Evolutionary conservation across 2,329 filamentous ascomycete genomes (phyloP), one percentile per base, ranked within the genome.

Genomic region (Aurifilum marmelostoma): DNA sequence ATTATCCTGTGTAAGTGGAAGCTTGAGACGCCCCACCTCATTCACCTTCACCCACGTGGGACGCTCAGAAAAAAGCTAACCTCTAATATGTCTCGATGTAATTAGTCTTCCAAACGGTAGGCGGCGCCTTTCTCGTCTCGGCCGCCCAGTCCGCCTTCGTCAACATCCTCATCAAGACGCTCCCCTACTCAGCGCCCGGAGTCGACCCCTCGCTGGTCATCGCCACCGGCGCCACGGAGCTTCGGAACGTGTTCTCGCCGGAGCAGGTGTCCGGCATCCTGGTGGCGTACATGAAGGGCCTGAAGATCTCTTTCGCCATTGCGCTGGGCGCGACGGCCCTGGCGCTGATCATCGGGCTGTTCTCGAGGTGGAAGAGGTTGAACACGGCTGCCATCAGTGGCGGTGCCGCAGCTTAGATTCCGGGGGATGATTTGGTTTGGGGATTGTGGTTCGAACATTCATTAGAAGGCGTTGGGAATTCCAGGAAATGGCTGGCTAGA

Each of bases 201-300:
- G 72, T 80, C 6, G 72, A 78, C 37, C 72, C 79, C 0, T 9
- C 62, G 0, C 52, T 65, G 1, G 77, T 83, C 1, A 64, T 81
- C 12, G 66, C 71, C 1, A 78, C 78, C 0, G 82, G 82, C 27
- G 80, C 81, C 12, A 89, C 87, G 0, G 82, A 86, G 66, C 76
- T 92, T 27, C 82, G 85, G 72, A 63, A 63, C 5, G 77, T 78
- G 2, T 85, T 91, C 60, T 74, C 81, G 0, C 66, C 76, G 0
- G 74, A 84, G 34, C 81, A 80, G 68, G 76, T 90, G 0, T 73
- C 77, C 0, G 81, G 81, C 0, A 86, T 91, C 29, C 77, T 89
- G 12, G 66, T 73, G 0, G 86, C 85, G 0, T 91, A 91, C 77
- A 89, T 84, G 67, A 56, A 32, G 24, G 70, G 70, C 2, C 21